Base-by-base conservation (phyloP, 1,284 basidiomycete species). In the Papiliotrema flavescens region DNA sequence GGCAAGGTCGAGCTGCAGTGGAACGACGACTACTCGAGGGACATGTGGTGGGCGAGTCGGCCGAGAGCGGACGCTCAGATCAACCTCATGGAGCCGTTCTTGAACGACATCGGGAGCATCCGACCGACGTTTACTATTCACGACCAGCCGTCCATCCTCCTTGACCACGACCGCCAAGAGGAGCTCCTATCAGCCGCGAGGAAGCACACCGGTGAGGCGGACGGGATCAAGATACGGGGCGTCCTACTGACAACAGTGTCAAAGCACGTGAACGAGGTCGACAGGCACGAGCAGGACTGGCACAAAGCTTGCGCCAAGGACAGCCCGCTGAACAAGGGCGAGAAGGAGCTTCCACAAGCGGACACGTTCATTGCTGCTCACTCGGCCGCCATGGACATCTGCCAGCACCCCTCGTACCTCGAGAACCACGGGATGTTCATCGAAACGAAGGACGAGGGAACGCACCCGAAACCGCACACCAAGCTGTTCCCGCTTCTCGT, bases 11-110 rank as follows among this genome's bases (percentile, higher is more conserved):
- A 75, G 57, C 58, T 77, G 15, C 70, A 77, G 56, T 78, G 76
- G 76, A 78, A 78, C 63, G 76, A 78, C 61, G 64, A 75, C 41
- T 77, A 77, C 49, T 72, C 74, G 5, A 59, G 75, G 44, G 71
- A 77, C 53, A 69, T 57, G 15, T 76, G 75, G 74, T 72, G 71
- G 67, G 69, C 70, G 6, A 67, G 67, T 20, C 50, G 75, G 47
- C 63, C 67, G 1, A 63, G 76, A 42, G 75, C 74, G 7, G 76
- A 78, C 55, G 62, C 60, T 37, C 76, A 77, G 63, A 71, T 73
- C 66, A 76, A 78, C 55, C 53, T 78, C 52, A 74, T 78, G 74
- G 75, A 77, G 57, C 70, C 73, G 32, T 78, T 78, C 62, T 53
- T 77, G 47, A 61, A 63, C n/a, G 46, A 67, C 22, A 46, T 77